Percentiles rank a stretch among this genome's conserved stretches.
Evolutionary conservation across 306 rosid species (phyloP).

Genomic region (Lithocarpus polystachyus): DNA sequence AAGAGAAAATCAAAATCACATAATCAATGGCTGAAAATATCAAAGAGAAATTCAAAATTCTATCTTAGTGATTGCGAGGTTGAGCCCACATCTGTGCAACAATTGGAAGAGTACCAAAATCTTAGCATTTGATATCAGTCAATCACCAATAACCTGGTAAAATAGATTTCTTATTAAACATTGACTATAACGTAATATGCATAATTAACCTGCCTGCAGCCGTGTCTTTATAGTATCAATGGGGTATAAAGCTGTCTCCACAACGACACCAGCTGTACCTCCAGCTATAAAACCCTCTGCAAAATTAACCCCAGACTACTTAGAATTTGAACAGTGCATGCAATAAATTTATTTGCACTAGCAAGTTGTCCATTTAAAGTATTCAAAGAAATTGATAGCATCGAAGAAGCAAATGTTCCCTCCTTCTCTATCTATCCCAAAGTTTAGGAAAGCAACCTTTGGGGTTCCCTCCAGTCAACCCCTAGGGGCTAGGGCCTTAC

Average conservation of each 20-base stretch:
- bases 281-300: conserved; percentile 95
- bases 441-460: neutral
- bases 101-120: neutral
- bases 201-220: conserved; percentile 69
- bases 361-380: neutral
- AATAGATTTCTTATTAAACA: conserved; percentile 8
- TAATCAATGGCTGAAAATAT: neutral
- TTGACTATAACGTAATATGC: neutral
- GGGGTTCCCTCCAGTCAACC: neutral
- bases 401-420: neutral
- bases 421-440: neutral
- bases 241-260: conserved; percentile 93
- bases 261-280: conserved; percentile 94
- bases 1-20: neutral
- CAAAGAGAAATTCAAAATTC: neutral
- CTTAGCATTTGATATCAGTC: conserved; percentile 22
- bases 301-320: conserved; percentile 31
- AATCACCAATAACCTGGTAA: conserved; percentile 17
- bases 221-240: conserved; percentile 97
- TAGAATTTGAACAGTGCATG: conserved; percentile 21
- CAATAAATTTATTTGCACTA: conserved; percentile 9
- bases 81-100: neutral
- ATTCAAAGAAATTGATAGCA: conserved; percentile 3
- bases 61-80: neutral
- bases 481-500: neutral